phyloP scores from a whole-genome alignment of 495 filamentous ascomycete species.

The Massariosphaeria phaeospora region DNA sequence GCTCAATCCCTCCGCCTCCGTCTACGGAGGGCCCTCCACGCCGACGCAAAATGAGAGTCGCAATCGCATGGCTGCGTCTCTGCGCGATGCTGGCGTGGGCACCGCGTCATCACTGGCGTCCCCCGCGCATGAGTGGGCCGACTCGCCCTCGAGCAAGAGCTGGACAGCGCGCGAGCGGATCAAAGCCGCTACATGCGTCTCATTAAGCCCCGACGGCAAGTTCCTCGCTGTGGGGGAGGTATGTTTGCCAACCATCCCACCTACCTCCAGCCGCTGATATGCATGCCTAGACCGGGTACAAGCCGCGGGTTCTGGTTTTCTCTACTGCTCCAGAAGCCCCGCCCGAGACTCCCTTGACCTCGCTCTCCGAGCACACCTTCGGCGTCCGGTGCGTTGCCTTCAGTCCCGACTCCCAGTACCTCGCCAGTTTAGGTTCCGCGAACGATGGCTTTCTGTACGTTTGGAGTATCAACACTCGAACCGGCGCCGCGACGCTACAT shows the following conservation, averaged over 20 bases:
- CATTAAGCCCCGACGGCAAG: constrained; percentile 82
- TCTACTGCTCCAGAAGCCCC: constrained; percentile 68
- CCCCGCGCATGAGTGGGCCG: constrained; percentile 49
- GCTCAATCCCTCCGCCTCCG: constrained; percentile 52
- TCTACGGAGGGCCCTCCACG: constrained; percentile 54
- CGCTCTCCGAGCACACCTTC: constrained; percentile 82
- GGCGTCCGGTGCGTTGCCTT: constrained; percentile 86
- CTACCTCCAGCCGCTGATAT: too few species aligned
- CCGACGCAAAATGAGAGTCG: constrained; percentile 58
- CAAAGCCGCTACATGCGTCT: constrained; percentile 93
- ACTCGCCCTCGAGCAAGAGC: constrained; percentile 60
- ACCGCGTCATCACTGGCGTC: constrained; percentile 39
- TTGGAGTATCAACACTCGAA: constrained; percentile 78
- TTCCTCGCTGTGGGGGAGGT: constrained; percentile 90
- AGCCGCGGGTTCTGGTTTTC: constrained; percentile 85
- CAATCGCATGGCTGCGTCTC: constrained; percentile 50
- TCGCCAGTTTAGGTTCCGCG: constrained; percentile 79
- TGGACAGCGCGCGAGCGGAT: constrained; percentile 85
- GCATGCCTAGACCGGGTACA: constrained; percentile 79
- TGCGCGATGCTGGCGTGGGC: constrained; percentile 54
- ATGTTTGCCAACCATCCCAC: too few species aligned
- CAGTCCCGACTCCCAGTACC: constrained; percentile 77
- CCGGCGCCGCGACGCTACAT: constrained; percentile 78
- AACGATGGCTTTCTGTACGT: constrained; percentile 95
- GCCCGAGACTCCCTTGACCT: constrained; percentile 75